Base-by-base conservation (phyloP, 2,329 filamentous ascomycete species). In the Cryphonectria nitschkei region DNA sequence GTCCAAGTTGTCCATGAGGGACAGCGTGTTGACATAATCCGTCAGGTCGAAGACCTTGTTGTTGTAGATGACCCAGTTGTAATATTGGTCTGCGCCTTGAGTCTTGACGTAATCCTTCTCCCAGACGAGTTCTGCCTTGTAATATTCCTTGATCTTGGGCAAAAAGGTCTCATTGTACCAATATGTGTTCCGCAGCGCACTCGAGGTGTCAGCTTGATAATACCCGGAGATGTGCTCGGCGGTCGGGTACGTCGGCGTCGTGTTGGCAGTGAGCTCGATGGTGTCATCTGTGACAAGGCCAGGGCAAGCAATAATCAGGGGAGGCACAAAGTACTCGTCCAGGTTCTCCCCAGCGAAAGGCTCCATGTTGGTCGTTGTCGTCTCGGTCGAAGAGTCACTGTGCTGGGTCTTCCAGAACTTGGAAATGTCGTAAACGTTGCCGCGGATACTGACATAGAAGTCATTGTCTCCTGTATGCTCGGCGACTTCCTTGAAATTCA, bases 391-490 rank as follows among this genome's bases (percentile, higher is more conserved):
- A 13, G 82, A 90, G 77, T 97, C 94, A 78, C 93, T 95, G 83
- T 99, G 96, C 70, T 97, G 89, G 32, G 88, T 82, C 77, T 88
- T 93, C 89, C 92, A 98, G 80, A 97, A 99, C 70, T 95, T 93
- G 68, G 90, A 89, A 61, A 99, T 89, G 77, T 99, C 96, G 81
- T 98, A 99, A 43, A 98, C 95, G 58, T 90, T 89, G 73, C 96
- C 96, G 70, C 91, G 92, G 75, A 97, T 90, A 76, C 92, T 94
- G 76, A 98, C 95, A 83, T 87, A 99, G 79, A 91, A 98, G 78
- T 97, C 92, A 69, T 90, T 85, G 8, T 86, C 83, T n/a, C 89
- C 92, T 75, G 88, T 85, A 76, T 98, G 95, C 52, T 82, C 87
- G 19, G 82, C 76, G 8, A 98, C 89, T 79, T 99, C 88, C 14